phyloP scores from a whole-genome alignment of 2,329 filamentous ascomycete genomes.

The Metarhizium humberi region DNA sequence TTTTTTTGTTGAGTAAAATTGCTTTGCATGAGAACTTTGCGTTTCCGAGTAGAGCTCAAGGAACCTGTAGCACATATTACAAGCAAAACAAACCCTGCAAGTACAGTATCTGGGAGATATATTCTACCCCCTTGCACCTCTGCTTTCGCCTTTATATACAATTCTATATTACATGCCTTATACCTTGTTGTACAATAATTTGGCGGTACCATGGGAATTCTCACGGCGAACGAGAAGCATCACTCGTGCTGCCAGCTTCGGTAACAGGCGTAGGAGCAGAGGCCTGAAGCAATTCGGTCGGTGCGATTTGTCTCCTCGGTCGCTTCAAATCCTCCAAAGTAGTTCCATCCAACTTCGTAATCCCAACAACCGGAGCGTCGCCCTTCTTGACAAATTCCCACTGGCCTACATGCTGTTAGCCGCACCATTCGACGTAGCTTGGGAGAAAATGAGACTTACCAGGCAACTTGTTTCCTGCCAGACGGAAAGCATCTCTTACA shows the following conservation, averaged over 20 bases:
- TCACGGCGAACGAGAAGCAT: constrained; percentile 21
- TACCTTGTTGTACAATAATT: not conserved
- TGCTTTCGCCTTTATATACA: not conserved
- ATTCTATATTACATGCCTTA: not conserved
- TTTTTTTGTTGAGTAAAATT: not conserved
- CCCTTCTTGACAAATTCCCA: constrained; percentile 95
- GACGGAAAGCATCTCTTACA: constrained; percentile 81
- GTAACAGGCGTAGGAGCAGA: constrained; percentile 23
- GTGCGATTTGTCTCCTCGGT: constrained; percentile 59
- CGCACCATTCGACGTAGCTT: not conserved
- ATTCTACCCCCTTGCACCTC: not conserved
- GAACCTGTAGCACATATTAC: no score
- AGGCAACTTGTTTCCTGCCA: constrained; percentile 91
- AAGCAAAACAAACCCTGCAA: no score
- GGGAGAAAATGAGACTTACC: constrained; percentile 42
- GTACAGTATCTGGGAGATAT: not conserved
- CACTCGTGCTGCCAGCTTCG: constrained; percentile 22
- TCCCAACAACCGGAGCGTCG: constrained; percentile 80
- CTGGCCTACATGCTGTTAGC: constrained; percentile 40
- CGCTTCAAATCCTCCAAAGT: constrained; percentile 77
- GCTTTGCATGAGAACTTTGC: no score
- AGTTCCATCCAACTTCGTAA: constrained; percentile 81
- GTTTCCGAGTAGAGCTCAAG: no score
- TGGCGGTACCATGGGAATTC: not conserved
- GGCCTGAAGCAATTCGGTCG: constrained; percentile 26